phyloP scores from a whole-genome alignment of 805 yeast species.

The Candida pseudoglaebosa region DNA sequence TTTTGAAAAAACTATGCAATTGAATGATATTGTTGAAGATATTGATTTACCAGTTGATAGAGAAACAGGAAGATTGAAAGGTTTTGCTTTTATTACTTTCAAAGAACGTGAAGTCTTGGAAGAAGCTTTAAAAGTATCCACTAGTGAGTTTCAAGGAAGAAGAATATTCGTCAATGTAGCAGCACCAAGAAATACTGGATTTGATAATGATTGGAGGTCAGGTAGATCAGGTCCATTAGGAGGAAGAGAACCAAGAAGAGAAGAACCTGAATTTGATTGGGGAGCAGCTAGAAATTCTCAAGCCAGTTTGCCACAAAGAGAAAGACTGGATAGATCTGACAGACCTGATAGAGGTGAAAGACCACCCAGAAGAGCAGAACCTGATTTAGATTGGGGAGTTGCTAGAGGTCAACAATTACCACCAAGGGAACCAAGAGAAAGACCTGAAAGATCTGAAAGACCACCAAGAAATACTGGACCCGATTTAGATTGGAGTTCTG shows the following conservation, averaged over 20 bases:
- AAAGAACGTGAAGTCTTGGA: constrained; percentile 43
- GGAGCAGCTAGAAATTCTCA: constrained; percentile 34
- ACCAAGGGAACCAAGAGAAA: constrained; percentile 31
- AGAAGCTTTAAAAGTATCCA: constrained; percentile 46
- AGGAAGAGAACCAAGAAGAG: constrained; percentile 26
- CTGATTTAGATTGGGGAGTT: constrained; percentile 58
- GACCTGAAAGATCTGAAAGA: constrained; percentile 35
- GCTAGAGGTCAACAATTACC: constrained; percentile 39
- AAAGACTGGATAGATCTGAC: constrained; percentile 24
- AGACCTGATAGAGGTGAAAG: constrained; percentile 34
- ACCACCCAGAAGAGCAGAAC: constrained; percentile 43
- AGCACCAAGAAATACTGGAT: constrained; percentile 44
- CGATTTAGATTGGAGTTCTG: constrained; percentile 58
- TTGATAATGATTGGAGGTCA: constrained; percentile 46
- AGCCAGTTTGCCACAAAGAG: constrained; percentile 34
- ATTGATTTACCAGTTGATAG: constrained; percentile 71
- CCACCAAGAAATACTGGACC: constrained; percentile 46
- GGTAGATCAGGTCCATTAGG: constrained; percentile 23
- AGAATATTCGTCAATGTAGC: constrained; percentile 54
- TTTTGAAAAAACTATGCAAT: constrained; percentile 55
- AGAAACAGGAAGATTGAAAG: constrained; percentile 57
- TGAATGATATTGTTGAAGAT: constrained; percentile 49
- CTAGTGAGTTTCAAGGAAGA: constrained; percentile 45
- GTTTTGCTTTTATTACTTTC: constrained; percentile 54
- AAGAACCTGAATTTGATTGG: constrained; percentile 47